These are phyloP conservation scores for Cordyceps tenuipes DNA, from an alignment of 2,329 filamentous ascomycete species.

Conservation along the genomic window DNA sequence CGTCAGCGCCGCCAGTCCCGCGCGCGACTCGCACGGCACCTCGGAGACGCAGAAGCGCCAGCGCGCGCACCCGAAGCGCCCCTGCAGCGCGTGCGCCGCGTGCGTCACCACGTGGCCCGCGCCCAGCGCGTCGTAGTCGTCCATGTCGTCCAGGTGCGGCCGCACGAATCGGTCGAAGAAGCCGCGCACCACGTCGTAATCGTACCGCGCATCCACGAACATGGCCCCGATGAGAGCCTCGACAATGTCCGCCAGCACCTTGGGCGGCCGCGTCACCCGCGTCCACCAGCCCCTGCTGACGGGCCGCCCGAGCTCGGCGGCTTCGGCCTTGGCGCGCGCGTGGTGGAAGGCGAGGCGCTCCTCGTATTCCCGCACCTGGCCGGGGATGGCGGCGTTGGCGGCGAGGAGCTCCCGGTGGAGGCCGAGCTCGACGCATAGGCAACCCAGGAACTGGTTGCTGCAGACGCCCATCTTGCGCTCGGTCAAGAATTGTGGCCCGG, in stretches of 20 bases:
- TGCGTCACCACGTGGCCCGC: slow-evolving; percentile 77
- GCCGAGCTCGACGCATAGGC: slow-evolving; percentile 66
- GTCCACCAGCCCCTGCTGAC: slow-evolving; percentile 57
- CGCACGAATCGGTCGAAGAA: slow-evolving; percentile 73
- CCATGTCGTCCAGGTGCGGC: slow-evolving; percentile 76
- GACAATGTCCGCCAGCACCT: slow-evolving; percentile 73
- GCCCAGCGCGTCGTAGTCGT: slow-evolving; percentile 77
- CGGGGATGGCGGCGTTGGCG: slow-evolving; percentile 34
- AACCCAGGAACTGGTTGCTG: slow-evolving; percentile 87
- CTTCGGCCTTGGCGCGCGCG: slow-evolving; percentile 27
- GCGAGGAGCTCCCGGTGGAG: slow-evolving; percentile 66
- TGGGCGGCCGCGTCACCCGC: slow-evolving; percentile 54
- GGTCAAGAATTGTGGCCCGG: slow-evolving; percentile 92
- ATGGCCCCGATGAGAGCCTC: slow-evolving; percentile 85
- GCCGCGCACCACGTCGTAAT: slow-evolving; percentile 60
- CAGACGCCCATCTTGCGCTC: slow-evolving; percentile 99
- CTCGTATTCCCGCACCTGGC: slow-evolving; percentile 46
- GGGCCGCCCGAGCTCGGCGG: slow-evolving; percentile 20
- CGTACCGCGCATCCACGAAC: slow-evolving; percentile 80
- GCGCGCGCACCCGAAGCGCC: slow-evolving; percentile 54
- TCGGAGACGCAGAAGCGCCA: slow-evolving; percentile 47
- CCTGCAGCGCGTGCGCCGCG: slow-evolving; percentile 55
- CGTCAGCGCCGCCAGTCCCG: slow-evolving; percentile 29
- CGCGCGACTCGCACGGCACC: slow-evolving; percentile 31
- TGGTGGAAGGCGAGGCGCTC: slow-evolving; percentile 46